Evolutionary conservation across 2,329 filamentous ascomycete genomes (phyloP), one percentile per base, ranked within the genome.

Genomic region (Colletotrichum lupini): DNA sequence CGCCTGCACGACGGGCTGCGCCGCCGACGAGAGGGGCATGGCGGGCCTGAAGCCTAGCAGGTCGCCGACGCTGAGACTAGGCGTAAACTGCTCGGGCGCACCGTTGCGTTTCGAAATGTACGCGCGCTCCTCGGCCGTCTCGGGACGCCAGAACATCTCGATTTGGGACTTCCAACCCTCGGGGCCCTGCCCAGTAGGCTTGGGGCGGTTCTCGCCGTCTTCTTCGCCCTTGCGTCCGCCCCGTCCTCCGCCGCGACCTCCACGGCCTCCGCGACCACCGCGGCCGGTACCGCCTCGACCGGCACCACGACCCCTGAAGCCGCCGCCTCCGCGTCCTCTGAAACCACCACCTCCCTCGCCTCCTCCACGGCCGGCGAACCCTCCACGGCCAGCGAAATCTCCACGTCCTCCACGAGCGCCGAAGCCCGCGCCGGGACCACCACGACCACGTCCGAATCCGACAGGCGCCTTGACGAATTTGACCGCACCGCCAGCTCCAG

Each of bases 11-110:
- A 42, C 37, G 37, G 37, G 58, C 30, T 78, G 26, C 5, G 78
- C 74, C 5, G 75, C 46, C 35, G 52, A 58, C 4, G 64, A 32
- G 35, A 79, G 74, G 7, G 82, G 80, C 63, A 85, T 72, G 19
- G 77, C 76, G 5, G 83, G 83, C n/a, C 63, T 71, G 76, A 80
- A 85, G 28, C 75, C 64, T 12, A 79, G 77, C 46, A 74, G 67
- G 42, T 76, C 75, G 49, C 83, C 82, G 74, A 83, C 83, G 52
- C 81, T 81, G 74, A 85, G 78, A 55, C 76, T 76, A 26, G 80
- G 76, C 64, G 82, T 80, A 67, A 84, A 84, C 16, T 66, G 42
- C 58, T 71, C 59, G n/a, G 73, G 68, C 22, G 67, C 57, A n/a
- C 76, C 75, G n/a, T 75, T 77, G 57, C 75, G 77, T 30, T 76